Evolutionary conservation across 345 rosid genomes (phyloP), one percentile per base, ranked within the genome.

Genomic region (Citrus maxima): DNA sequence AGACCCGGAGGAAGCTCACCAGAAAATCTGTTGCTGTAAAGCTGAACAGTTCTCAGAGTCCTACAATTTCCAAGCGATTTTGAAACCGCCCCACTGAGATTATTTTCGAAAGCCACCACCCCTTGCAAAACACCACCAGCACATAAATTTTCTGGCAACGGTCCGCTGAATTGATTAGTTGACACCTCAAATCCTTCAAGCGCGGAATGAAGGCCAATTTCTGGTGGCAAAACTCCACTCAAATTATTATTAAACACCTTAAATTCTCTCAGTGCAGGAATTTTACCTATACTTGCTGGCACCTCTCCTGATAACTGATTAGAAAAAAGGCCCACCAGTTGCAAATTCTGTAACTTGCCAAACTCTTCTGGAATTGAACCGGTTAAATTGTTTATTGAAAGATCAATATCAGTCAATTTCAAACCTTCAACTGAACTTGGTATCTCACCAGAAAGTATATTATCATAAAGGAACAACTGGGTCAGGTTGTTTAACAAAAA

Each of bases 1-100:
- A 96, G 72, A 16, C 90, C 86, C 0, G 79, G 55, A 68, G 99
- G 99, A 80, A 96, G 79, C 82, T 89, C 90, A 16, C 99, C 97
- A 5, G 92, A 90, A 85, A 96, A 91, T 28, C 66, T 78, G 90
- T 96, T 96, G 77, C 82, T 73, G 54, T 86, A 85, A 69, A 95
- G 90, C 85, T 90, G 93, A 86, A 94, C 72, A 1, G 94, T 83
- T 40, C 70, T 79, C 84, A 96, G 80, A 49, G 85, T 73, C 1
- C 54, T 34, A 77, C 99, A 94, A 35, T 83, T 84, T 42, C 90
- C 97, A 27, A 94, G 94, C 10, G 93, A 90, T 60, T 77, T 77
- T 0, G 97, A 95, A 42, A 96, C 78, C 78, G 77, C 79, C 40
- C 98, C 99, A 9, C 79, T 88, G 49, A 96, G 92, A 63, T 85